A percentile compares a stretch with the other conserved stretches of the same genome.
Evolutionary conservation across 2,329 filamentous ascomycete genomes (phyloP).

Genomic region (Colletotrichum cordylinicola): DNA sequence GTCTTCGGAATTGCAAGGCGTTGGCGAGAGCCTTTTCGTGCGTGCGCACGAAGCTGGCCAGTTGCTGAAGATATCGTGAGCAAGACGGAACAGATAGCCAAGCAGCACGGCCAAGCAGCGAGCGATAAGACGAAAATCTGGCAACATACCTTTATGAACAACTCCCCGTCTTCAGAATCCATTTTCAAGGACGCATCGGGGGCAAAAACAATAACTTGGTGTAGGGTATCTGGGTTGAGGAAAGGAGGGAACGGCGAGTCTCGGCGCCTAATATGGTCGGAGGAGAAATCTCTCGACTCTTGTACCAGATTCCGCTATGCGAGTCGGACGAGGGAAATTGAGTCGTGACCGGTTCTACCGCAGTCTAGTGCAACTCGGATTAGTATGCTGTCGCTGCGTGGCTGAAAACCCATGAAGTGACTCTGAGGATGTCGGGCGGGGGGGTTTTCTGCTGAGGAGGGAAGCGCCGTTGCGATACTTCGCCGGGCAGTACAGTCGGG

Average conservation of each 20-base stretch:
- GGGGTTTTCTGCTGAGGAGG: neutral
- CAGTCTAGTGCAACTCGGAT: slow-evolving; percentile 14
- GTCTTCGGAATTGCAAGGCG: slow-evolving; percentile 84
- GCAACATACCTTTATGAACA: slow-evolving; percentile 80
- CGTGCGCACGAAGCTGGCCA: slow-evolving; percentile 94
- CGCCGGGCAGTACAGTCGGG: slow-evolving; percentile 11
- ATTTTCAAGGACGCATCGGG: slow-evolving; percentile 66
- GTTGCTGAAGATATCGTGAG: slow-evolving; percentile 65
- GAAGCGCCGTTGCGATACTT: slow-evolving; percentile 12
- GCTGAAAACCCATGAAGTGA: neutral
- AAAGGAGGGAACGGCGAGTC: slow-evolving; percentile 12
- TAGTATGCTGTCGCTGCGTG: slow-evolving; percentile 7
- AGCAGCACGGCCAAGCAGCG: neutral
- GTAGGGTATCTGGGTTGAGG: slow-evolving; percentile 20
- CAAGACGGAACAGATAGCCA: neutral
- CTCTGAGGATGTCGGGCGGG: neutral
- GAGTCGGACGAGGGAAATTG: slow-evolving; percentile 4
- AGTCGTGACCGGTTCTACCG: slow-evolving; percentile 14
- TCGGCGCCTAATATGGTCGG: slow-evolving; percentile 17
- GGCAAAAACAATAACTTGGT: slow-evolving; percentile 15
- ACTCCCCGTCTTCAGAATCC: slow-evolving; percentile 88
- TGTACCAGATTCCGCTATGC: neutral
- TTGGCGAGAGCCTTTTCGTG: slow-evolving; percentile 98
- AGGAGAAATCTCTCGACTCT: slow-evolving; percentile 3
- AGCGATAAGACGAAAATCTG: neutral